phyloP scores from a whole-genome alignment of 352 stramenopile species.

The Phytophthora agathidicida region DNA sequence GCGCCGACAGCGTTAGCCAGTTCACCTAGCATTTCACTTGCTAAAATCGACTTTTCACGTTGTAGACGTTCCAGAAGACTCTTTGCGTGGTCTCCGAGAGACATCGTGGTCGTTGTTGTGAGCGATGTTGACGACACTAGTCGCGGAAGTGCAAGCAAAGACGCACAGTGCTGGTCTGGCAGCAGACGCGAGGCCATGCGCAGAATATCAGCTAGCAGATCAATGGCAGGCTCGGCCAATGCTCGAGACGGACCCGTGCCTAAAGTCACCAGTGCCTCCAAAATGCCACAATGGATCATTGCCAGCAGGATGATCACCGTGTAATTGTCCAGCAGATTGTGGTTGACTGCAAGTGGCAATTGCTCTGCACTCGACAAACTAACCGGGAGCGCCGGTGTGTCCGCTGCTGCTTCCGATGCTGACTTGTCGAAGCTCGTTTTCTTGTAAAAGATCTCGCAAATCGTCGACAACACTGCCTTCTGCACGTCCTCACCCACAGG shows the following conservation, averaged over 20 bases:
- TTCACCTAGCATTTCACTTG: constrained; percentile 86
- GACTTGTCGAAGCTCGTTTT: constrained; percentile 83
- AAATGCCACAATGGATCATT: constrained; percentile 86
- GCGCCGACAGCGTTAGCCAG: constrained; percentile 79
- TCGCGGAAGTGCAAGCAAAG: constrained; percentile 75
- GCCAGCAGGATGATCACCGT: constrained; percentile 85
- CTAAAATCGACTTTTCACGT: constrained; percentile 86
- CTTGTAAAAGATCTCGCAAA: constrained; percentile 92
- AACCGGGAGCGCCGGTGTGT: constrained; percentile 64
- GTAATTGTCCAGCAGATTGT: constrained; percentile 91
- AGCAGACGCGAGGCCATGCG: constrained; percentile 85
- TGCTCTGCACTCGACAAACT: constrained; percentile 72
- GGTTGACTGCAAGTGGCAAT: constrained; percentile 61
- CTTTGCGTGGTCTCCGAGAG: constrained; percentile 72
- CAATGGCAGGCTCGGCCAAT: constrained; percentile 85
- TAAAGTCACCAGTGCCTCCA: constrained; percentile 85
- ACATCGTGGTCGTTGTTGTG: constrained; percentile 72
- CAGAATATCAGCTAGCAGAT: constrained; percentile 82
- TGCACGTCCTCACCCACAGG: constrained; percentile 90
- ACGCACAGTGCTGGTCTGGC: constrained; percentile 84
- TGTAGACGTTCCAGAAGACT: constrained; percentile 77
- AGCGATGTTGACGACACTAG: constrained; percentile 83
- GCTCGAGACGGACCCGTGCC: constrained; percentile 73
- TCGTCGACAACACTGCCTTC: constrained; percentile 86
- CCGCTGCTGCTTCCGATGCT: constrained; percentile 37